phyloP scores from a whole-genome alignment of 495 filamentous ascomycete genomes.

The Daldinia caldariorum region DNA sequence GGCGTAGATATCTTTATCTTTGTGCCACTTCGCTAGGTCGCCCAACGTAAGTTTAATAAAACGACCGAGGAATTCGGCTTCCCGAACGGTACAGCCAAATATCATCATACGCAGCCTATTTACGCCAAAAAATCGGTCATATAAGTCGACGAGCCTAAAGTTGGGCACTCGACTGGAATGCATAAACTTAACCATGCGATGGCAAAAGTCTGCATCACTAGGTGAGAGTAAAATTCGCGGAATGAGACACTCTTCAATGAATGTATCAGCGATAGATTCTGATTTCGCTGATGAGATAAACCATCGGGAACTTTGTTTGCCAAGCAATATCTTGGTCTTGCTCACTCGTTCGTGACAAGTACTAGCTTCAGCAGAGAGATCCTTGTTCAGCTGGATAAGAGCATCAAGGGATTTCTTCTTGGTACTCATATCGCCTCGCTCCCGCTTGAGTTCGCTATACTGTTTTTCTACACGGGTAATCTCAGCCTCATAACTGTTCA shows the following conservation, averaged over 20 bases:
- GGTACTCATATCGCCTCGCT: conserved; percentile 77
- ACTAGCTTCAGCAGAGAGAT: conserved; percentile 75
- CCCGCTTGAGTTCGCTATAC: conserved; percentile 68
- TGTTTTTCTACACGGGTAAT: conserved; percentile 68
- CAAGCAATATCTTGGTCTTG: conserved; percentile 69
- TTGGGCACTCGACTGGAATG: conserved; percentile 83
- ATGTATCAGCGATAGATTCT: conserved; percentile 72
- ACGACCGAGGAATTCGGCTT: conserved; percentile 88
- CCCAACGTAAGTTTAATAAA: conserved; percentile 84
- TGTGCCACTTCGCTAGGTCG: conserved; percentile 85
- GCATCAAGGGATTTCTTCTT: conserved; percentile 66
- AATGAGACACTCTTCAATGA: conserved; percentile 90
- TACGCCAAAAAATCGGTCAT: conserved; percentile 84
- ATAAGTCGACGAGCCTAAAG: conserved; percentile 85
- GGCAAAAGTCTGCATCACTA: conserved; percentile 85
- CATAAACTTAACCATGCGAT: conserved; percentile 83
- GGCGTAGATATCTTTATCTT: conserved; percentile 77
- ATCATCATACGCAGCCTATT: conserved; percentile 81
- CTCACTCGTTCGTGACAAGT: conserved; percentile 70
- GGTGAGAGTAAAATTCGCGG: conserved; percentile 86
- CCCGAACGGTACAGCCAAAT: conserved; percentile 85
- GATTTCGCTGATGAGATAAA: conserved; percentile 76
- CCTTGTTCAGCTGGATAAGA: conserved; percentile 66
- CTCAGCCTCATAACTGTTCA: conserved; percentile 78
- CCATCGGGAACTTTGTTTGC: conserved; percentile 64